Base-by-base conservation (phyloP, 768 basidiomycete genomes). In the Rhodotorula toruloides region DNA sequence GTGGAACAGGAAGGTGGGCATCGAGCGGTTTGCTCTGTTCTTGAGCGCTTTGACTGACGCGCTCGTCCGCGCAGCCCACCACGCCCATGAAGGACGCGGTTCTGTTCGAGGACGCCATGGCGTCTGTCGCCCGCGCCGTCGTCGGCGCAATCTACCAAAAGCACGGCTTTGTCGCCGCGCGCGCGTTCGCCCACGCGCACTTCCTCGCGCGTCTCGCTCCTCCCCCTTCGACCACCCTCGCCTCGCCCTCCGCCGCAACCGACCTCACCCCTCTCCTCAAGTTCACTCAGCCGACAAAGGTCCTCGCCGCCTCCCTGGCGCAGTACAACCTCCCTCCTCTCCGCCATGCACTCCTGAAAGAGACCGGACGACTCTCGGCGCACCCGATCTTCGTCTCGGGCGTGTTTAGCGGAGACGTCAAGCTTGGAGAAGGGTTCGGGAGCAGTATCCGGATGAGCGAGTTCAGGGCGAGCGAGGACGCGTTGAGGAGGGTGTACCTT, bases 381-480 rank as follows among this genome's bases (percentile, higher is more conserved):
- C 87, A 91, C 6, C 93, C 96, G 2, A 83, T 93, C 44, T 99
- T 88, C 77, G 88, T 96, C n/a, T 87, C 94, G n/a, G 96, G 91
- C 25, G 87, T 96, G 65, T 98, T 84, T 77, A 89, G 86, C 31
- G 91, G 86, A 46, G 63, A 89, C 84, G 50, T 76, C 76, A 84
- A 96, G 78, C 84, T 99, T 4, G 91, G 93, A 10, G 93, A 99
- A 78, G 92, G 93, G 21, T 91, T 93, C 75, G 96, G 96, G 58
- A 87, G 85, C 71, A 92, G 90, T 5, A 79, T 97, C 60, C 86
- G 84, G 77, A 98, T 98, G 94, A 91, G 91, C 22, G 91, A 97
- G 78, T 93, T 84, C 79, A 82, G 94, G 63, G 90, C 90, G 22
- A 88, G 88, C 14, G 90, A 94, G 78, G 90, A 92, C 73, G 84